Evolutionary conservation across 768 basidiomycete species (phyloP).

Genomic region (Naganishia vaughanmartiniae): DNA sequence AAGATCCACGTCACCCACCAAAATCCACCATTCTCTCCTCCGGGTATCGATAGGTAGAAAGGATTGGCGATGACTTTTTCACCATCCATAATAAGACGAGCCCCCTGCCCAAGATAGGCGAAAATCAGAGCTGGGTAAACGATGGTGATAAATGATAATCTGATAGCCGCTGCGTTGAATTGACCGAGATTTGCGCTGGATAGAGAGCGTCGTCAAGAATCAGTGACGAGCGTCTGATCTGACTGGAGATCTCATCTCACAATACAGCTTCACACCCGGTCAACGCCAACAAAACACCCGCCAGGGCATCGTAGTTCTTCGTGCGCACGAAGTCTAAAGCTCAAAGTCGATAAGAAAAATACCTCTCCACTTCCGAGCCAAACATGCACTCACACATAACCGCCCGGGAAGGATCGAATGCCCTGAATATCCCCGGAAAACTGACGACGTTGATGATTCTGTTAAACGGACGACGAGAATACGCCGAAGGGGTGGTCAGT

Average conservation of each 20-base stretch:
- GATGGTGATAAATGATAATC: slow-evolving; percentile 57
- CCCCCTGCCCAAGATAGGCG: slow-evolving; percentile 71
- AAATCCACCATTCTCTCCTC: slow-evolving; percentile 57
- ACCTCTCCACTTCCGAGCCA: no score
- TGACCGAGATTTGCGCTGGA: slow-evolving; percentile 60
- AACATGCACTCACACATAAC: slow-evolving; percentile 58
- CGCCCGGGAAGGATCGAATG: slow-evolving; percentile 67
- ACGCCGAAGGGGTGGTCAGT: no score
- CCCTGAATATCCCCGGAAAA: slow-evolving; percentile 63
- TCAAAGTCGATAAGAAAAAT: neutral
- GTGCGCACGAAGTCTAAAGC: slow-evolving; percentile 65
- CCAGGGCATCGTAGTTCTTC: slow-evolving; percentile 61
- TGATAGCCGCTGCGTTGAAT: slow-evolving; percentile 64
- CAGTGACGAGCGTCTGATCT: neutral
- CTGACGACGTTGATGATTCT: slow-evolving; percentile 62
- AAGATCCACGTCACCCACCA: slow-evolving; percentile 70
- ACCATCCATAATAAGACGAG: slow-evolving; percentile 60
- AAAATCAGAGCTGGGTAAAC: slow-evolving; percentile 65
- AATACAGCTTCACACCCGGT: slow-evolving; percentile 63
- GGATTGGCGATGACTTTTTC: slow-evolving; percentile 59
- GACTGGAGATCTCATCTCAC: neutral
- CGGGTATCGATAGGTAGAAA: slow-evolving; percentile 68
- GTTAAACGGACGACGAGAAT: neutral
- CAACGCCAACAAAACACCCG: slow-evolving; percentile 65
- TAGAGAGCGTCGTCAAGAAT: slow-evolving; percentile 52